Conservation (phyloP, 2,329 filamentous ascomycete species). For the Fusarium haematococcum region DNA sequence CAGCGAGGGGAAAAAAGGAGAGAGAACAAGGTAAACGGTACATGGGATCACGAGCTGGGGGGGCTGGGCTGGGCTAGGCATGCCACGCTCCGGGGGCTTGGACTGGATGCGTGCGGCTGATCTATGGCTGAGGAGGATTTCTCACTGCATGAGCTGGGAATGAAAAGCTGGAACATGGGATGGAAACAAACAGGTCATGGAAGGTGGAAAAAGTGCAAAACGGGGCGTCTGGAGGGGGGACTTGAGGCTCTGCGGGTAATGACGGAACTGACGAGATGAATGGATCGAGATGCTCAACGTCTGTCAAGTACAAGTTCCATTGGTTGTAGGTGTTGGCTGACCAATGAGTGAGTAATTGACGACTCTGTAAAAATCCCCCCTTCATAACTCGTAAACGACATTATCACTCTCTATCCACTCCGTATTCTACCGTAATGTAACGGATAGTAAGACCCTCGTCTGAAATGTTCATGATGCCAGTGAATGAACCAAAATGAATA, state of each 20-base stretch:
- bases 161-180: neutral
- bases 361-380: neutral
- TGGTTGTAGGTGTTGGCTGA: neutral
- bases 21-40: neutral
- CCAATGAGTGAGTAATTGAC: neutral
- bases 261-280: neutral
- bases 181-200: neutral
- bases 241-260: conserved; percentile 16
- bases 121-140: neutral
- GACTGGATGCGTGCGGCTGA: conserved; percentile 1
- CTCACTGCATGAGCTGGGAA: neutral
- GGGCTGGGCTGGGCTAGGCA: neutral
- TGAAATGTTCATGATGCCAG: neutral
- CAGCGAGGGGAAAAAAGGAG: neutral
- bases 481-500: neutral
- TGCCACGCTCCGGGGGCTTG: neutral
- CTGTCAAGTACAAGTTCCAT: neutral
- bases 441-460: neutral
- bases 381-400: neutral
- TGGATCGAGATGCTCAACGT: neutral
- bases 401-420: neutral
- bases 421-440: neutral
- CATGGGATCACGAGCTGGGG: neutral
- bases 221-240: neutral
- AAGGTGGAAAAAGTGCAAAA: neutral